Evolutionary conservation across 768 basidiomycete species (phyloP), one percentile per base, ranked within the genome.

Genomic region (Serendipita sp.): DNA sequence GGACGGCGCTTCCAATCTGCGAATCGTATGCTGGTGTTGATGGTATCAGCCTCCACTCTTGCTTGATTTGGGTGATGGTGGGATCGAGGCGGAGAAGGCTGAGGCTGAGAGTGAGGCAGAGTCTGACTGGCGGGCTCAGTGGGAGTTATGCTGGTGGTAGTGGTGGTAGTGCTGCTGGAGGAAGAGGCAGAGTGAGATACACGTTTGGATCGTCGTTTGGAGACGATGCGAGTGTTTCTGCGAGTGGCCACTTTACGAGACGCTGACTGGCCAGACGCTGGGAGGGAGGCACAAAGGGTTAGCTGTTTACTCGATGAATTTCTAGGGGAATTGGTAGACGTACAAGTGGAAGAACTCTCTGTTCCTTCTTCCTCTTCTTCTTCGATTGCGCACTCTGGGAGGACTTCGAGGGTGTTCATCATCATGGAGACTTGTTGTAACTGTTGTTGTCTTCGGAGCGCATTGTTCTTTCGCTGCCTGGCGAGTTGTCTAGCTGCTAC

Each of bases 401-500:
- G 56, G 28, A 32, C n/a, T n/a, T 51, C 48, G 48, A 51, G 48
- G 13, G 45, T 46, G 45, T 13, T 13, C 23, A 23, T 23, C 41
- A 41, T 41, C 41, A 41, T 41, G 7, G 41, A 41, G 41, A 13
- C 41, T 32, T 38, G 56, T 60, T 60, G 56, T 60, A n/a, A 35
- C n/a, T 60, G 56, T 35, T 32, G 56, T 36, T 60, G 56, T n/a
- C n/a, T 23, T 8, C 30, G 56, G 23, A n/a, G 18, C 28, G 35
- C 28, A 18, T 23, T 35, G 56, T 30, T n/a, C 35, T 60, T 60
- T 4, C 56, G 56, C 36, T 60, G 56, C 56, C 35, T 60, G 23
- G 56, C 56, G 56, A 60, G 56, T 30, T 60, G 56, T 18, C 36
- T 60, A n/a, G 56, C 56, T 30, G 56, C 56, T 28, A 60, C 30